Evolutionary conservation across 345 rosid genomes (phyloP), one percentile per base, ranked within the genome.

Genomic region (Sonneratia alba): DNA sequence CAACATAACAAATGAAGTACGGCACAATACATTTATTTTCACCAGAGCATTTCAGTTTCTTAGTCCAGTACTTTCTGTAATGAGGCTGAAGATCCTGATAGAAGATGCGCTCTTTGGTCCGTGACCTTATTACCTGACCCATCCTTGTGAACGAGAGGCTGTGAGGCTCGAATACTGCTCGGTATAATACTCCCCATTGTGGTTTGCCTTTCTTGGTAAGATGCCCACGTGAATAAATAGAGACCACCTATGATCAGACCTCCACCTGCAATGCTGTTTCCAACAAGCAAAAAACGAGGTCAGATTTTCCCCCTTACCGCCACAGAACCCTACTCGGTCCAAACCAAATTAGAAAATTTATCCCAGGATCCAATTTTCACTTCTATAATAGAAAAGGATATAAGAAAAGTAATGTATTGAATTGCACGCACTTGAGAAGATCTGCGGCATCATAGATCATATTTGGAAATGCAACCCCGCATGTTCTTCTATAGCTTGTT

Each of bases 211-310:
- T 87, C 98, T 77, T 84, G 77, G 69, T 85, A 84, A 7, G 98
- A 88, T 36, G 91, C 97, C 98, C 98, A 91, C 43, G 98, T 91
- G 71, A 93, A 97, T 86, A 83, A 64, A 75, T 93, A 93, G 32
- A 93, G 92, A 32, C 97, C 94, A 0, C 80, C 79, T 27, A 93
- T 84, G 76, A 93, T 93, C 43, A 93, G 86, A 69, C 85, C 80
- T 49, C 98, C 97, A 66, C 97, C 98, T 32, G 89, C 67, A 53
- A 93, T 71, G 69, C 98, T 89, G 94, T 59, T 59, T 22, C 55
- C 49, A 42, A 71, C 45, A 67, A 18, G 40, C 1, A 65, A 61
- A 76, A 65, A 74, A 70, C 37, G 61, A 14, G 21, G 66, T 68
- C 66, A 36, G 77, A 47, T 47, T 13, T 47, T 47, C 9, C 51